Evolutionary conservation across 1,139 yeast species (phyloP).

Genomic region (Yarrowia galli): DNA sequence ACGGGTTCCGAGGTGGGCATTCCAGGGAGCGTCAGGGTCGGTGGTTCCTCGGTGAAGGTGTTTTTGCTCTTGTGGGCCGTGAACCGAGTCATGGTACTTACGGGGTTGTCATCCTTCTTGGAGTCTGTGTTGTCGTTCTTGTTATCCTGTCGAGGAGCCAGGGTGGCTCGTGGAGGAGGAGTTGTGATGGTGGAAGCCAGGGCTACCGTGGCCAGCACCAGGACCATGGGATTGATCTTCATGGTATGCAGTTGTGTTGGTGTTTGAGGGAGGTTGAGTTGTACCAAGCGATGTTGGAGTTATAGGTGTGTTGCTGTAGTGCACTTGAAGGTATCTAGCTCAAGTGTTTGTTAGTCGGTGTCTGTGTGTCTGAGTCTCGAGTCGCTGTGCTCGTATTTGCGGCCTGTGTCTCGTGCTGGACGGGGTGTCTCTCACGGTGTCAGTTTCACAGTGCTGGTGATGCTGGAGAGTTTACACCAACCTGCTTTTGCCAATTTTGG

Average conservation of each 20-base stretch:
- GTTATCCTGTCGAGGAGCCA: slow-evolving; percentile 30
- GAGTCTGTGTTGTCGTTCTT: slow-evolving; percentile 16
- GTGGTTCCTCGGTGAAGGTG: slow-evolving; percentile 31
- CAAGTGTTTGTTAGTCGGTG: background rate
- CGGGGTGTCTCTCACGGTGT: no score
- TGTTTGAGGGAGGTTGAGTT: background rate
- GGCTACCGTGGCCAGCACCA: slow-evolving; percentile 33
- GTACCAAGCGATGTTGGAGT: no score
- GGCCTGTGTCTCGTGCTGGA: background rate
- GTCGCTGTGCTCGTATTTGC: background rate
- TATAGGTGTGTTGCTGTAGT: no score
- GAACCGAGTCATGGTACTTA: background rate
- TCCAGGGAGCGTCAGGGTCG: slow-evolving; percentile 18
- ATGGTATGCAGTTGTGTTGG: slow-evolving; percentile 33
- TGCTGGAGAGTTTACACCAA: slow-evolving; percentile 17
- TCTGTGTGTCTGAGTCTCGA: background rate
- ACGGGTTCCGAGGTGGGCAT: slow-evolving; percentile 20
- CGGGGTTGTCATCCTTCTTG: background rate
- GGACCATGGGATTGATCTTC: slow-evolving; percentile 36
- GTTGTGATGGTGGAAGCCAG: slow-evolving; percentile 35
- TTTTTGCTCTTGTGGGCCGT: slow-evolving; percentile 24
- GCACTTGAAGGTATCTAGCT: no score
- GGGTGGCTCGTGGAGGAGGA: slow-evolving; percentile 27
- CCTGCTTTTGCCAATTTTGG: slow-evolving; percentile 1
- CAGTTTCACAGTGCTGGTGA: slow-evolving; percentile 13